Evolutionary conservation across 495 filamentous ascomycete genomes (phyloP).

Genomic region (Neurospora sp.): DNA sequence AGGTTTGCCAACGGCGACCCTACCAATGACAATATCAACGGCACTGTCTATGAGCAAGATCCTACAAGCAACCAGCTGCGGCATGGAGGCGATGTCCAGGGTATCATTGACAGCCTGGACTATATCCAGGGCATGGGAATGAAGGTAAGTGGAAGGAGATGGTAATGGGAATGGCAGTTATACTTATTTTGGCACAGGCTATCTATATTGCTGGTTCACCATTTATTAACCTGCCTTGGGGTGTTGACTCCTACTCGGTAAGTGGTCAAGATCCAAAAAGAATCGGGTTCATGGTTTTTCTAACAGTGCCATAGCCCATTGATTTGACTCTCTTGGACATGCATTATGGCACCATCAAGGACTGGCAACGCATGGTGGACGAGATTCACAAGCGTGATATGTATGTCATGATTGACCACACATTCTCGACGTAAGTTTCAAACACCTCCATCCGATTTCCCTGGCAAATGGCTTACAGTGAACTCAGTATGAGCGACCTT

Average conservation of each 20-base stretch:
- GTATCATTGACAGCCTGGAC: slow-evolving; percentile 55
- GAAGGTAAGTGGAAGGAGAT: slow-evolving; percentile 20
- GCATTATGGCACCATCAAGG: slow-evolving; percentile 32
- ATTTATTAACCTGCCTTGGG: slow-evolving; percentile 24
- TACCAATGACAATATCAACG: slow-evolving; percentile 60
- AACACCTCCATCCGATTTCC: neutral
- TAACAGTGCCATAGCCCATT: slow-evolving; percentile 27
- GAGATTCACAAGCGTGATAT: slow-evolving; percentile 61
- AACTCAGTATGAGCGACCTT: slow-evolving; percentile 49
- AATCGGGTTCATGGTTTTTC: neutral
- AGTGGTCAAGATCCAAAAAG: neutral
- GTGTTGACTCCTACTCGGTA: slow-evolving; percentile 47
- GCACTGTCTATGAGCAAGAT: slow-evolving; percentile 61
- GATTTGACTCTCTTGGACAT: slow-evolving; percentile 44
- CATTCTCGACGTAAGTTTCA: slow-evolving; percentile 43
- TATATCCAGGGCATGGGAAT: slow-evolving; percentile 69
- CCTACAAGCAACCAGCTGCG: slow-evolving; percentile 55
- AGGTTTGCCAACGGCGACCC: slow-evolving; percentile 62
- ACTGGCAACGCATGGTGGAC: slow-evolving; percentile 52
- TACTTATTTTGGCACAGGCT: slow-evolving; percentile 29
- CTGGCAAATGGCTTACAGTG: neutral
- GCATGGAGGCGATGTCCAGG: slow-evolving; percentile 58
- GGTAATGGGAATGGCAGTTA: too few relatives aligned
- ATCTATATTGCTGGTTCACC: slow-evolving; percentile 60
- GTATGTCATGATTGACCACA: slow-evolving; percentile 67